Base-by-base conservation (phyloP, 768 basidiomycete genomes). In the Auricularia cornea region DNA sequence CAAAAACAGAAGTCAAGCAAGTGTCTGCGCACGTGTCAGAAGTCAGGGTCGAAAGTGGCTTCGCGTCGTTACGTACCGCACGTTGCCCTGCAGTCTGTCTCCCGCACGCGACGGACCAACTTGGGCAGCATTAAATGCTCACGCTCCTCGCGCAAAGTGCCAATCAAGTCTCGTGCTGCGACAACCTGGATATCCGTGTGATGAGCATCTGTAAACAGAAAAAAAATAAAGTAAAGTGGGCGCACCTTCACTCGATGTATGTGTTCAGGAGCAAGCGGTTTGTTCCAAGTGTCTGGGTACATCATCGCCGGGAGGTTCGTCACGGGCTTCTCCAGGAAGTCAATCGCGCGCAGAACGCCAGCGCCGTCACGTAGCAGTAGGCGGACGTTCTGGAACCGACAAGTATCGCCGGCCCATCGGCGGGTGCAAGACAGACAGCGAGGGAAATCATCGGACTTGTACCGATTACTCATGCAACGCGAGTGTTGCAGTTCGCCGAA, bases 1-100 rank as follows among this genome's bases (percentile, higher is more conserved):
- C 88, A 74, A 96, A 96, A 63, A 96, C 85, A 14, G 94, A 95
- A 3, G 92, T 94, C 81, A 92, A 90, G 73, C 94, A 97, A 2
- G 90, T 92, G 74, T 97, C 94, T 96, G 71, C n/a, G 23, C 30
- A 30, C 38, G 20, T 62, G 20, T 28, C 26, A 64, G 26, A 52
- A 30, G 59, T 33, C 31, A 16, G n/a, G 26, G 40, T 20, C 26
- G 26, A 56, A 33, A 41, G 59, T 31, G 29, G 26, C 30, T 60
- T 38, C 35, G 8, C 16, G 35, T 10, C 35, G 44, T n/a, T n/a
- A 75, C 86, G 62, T 71, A 92, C 91, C 92, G 69, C 92, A 94
- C 29, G 90, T 92, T 23, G 88, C 88, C 60, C 92, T 85, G 59
- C 90, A 88, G 65, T 92, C 90, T 59, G 83, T 87, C 71, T 94